A percentile compares a stretch with the other conserved stretches of the same genome.
Evolutionary conservation across 2,329 filamentous ascomycete species (phyloP).

Genomic region (Sporothrix brunneoviolacea): DNA sequence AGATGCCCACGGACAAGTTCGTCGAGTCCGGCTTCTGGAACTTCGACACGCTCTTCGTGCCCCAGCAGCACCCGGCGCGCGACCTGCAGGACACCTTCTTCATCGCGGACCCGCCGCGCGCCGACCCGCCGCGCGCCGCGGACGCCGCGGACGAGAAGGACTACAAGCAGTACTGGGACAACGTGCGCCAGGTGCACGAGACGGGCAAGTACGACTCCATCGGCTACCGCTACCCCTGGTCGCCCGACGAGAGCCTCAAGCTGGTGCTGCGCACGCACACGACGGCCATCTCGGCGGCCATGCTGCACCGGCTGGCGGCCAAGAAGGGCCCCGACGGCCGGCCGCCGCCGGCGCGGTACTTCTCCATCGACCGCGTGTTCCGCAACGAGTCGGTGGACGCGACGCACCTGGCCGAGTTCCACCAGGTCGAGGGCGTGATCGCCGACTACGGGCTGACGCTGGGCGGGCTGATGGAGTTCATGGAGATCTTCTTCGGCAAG

Average conservation of each 20-base stretch:
- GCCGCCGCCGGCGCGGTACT: constrained; percentile 74
- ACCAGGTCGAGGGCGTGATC: constrained; percentile 97
- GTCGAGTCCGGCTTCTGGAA: constrained; percentile 99
- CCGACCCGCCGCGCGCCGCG: constrained; percentile 59
- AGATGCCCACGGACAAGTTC: constrained; percentile 92
- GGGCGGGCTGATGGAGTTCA: constrained; percentile 74
- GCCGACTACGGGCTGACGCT: constrained; percentile 91
- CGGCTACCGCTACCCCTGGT: constrained; percentile 94
- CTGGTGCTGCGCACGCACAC: constrained; percentile 95
- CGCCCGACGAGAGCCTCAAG: constrained; percentile 74
- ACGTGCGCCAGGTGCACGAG: constrained; percentile 81
- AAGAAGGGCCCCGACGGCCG: constrained; percentile 61
- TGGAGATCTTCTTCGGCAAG: constrained; percentile 66
- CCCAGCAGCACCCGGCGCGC: constrained; percentile 94
- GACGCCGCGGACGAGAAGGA: constrained; percentile 51
- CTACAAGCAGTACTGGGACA: constrained; percentile 82
- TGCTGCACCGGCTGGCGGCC: constrained; percentile 82
- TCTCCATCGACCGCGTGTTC: constrained; percentile 98
- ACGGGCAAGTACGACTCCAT: constrained; percentile 89
- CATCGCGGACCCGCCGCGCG: constrained; percentile 78
- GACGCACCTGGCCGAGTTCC: constrained; percentile 95
- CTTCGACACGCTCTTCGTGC: constrained; percentile 93
- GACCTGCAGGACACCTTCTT: constrained; percentile 97
- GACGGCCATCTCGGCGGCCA: constrained; percentile 82
- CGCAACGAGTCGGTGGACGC: constrained; percentile 95